These are phyloP conservation scores for Sextonia rubra DNA, from an alignment of 164 flowering plant species.

Conservation along the genomic window DNA sequence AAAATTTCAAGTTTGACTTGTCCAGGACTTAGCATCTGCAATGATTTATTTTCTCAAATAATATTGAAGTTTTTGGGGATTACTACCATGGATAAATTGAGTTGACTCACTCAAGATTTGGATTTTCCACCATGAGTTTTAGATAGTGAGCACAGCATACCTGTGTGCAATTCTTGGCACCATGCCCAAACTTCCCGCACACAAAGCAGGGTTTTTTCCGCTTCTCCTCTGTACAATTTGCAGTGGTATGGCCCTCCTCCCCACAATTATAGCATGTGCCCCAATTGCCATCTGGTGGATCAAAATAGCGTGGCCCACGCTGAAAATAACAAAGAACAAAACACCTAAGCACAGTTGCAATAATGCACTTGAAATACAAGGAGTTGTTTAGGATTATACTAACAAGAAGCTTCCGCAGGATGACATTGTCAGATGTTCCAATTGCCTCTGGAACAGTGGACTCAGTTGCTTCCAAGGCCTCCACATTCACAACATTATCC, in stretches of 20 bases:
- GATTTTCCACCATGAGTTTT: background rate
- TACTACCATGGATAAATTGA: background rate
- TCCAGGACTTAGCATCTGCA: no score
- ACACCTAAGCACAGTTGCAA: background rate
- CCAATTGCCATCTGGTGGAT: slow-evolving; percentile 44
- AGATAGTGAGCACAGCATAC: slow-evolving; percentile 26
- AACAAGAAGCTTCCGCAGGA: slow-evolving; percentile 58
- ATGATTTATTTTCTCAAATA: no score
- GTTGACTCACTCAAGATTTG: background rate
- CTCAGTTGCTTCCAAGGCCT: slow-evolving; percentile 11
- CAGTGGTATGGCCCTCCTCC: slow-evolving; percentile 50
- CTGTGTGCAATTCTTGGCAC: slow-evolving; percentile 65
- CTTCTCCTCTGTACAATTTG: slow-evolving; percentile 39
- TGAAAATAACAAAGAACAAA: slow-evolving; percentile 14
- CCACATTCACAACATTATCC: slow-evolving; percentile 12
- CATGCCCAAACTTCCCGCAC: slow-evolving; percentile 86
- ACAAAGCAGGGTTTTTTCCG: slow-evolving; percentile 78
- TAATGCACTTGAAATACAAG: background rate
- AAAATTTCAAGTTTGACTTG: no score
- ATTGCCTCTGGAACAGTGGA: slow-evolving; percentile 21
- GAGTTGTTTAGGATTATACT: slow-evolving; percentile 20
- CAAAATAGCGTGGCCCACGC: slow-evolving; percentile 75
- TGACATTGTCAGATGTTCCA: slow-evolving; percentile 34
- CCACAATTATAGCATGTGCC: slow-evolving; percentile 58
- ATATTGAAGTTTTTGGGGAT: background rate